Evolutionary conservation across 305 asterid genomes (phyloP), one percentile per base, ranked within the genome.

Genomic region (Andrographis paniculata): DNA sequence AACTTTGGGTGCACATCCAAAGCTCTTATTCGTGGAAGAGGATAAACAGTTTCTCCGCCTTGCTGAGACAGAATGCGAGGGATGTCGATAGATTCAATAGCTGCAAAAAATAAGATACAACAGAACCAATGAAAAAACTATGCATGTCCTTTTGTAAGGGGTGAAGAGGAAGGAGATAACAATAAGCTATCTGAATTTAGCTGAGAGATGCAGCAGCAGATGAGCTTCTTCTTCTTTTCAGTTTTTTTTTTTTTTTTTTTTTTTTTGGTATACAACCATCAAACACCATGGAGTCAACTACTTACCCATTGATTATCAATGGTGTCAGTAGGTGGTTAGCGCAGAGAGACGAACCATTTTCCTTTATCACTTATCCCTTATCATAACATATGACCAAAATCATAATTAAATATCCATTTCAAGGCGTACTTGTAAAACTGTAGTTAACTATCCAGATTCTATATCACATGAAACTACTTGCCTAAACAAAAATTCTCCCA

Each of bases 41-140:
- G 95, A 61, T 92, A 88, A 61, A 92, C 94, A 60, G 99, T 71
- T 74, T 87, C 99, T 58, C 99, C 99, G 21, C 99, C 97, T 87
- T 88, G 95, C 79, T 92, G 99, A 62, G 99, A 84, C 30, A 92
- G 78, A 75, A 92, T 83, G 62, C 94, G 84, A 48, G 95, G 99
- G 55, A 92, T 84, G 66, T 92, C 99, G 40, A 92, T 84, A 37
- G 94, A 76, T 64, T 87, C 99, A 63, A 92, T 73, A 56, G 93
- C 99, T 92, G 83, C 78, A 69, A 39, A 69, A 39, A 56, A 64
- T 31, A 59, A 39, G 52, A 56, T 31, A 51, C 21, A 42, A 64
- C 35, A 55, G 67, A 38, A 51, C 43, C 53, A 50, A 58, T 47
- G 65, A 61, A 56, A 42, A 53, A 53, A 20, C 15, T 37, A 48